Evolutionary conservation across 352 stramenopile genomes (phyloP).

Genomic region (Pythium utonaiense): DNA sequence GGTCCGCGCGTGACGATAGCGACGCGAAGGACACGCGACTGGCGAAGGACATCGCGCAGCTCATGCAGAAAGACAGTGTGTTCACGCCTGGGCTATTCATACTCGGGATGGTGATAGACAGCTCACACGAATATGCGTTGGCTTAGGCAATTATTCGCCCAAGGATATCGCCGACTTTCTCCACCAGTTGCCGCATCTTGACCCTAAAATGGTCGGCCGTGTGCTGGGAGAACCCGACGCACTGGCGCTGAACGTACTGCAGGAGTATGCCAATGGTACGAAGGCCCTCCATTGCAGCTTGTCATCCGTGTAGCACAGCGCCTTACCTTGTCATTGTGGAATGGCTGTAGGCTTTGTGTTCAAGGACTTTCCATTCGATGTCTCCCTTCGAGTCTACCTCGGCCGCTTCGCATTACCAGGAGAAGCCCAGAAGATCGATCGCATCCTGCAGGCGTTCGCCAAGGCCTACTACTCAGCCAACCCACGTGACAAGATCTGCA

Average conservation of each 20-base stretch:
- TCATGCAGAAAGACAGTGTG: conserved; percentile 52
- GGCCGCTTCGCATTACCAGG: conserved; percentile 62
- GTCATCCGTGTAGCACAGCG: no score
- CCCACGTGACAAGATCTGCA: conserved; percentile 42
- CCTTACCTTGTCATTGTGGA: no score
- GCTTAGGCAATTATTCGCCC: conserved; percentile 35
- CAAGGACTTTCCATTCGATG: conserved; percentile 51
- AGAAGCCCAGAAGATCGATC: conserved; percentile 84
- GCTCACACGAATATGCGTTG: background rate
- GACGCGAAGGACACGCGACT: conserved; percentile 17
- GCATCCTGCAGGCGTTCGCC: conserved; percentile 78
- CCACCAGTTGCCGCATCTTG: conserved; percentile 58
- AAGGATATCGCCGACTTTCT: conserved; percentile 63
- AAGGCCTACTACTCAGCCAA: conserved; percentile 63
- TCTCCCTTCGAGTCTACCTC: conserved; percentile 70
- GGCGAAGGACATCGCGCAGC: conserved; percentile 29
- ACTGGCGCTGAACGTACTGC: conserved; percentile 52
- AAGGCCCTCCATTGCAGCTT: background rate
- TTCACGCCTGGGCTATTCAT: conserved; percentile 2
- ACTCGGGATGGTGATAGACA: background rate
- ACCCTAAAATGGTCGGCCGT: conserved; percentile 67
- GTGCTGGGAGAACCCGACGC: conserved; percentile 66
- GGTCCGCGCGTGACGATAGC: background rate
- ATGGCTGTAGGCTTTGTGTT: conserved; percentile 63
- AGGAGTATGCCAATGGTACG: conserved; percentile 63